A percentile compares a stretch with the other conserved stretches of the same genome.
phyloP scores from a whole-genome alignment of 257 asterid genomes.

The Solanum pinnatisectum region DNA sequence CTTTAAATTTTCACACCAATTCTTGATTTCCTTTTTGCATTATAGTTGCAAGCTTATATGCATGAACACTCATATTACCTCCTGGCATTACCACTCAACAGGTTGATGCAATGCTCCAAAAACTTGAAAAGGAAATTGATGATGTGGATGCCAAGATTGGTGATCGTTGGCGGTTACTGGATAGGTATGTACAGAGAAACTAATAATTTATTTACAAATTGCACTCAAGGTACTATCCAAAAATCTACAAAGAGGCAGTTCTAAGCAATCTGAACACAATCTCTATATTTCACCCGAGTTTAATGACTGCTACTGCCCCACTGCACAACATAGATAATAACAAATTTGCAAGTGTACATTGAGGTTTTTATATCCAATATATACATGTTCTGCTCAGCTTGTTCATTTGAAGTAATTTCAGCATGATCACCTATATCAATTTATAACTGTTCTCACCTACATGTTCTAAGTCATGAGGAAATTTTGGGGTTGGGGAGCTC shows the following conservation, averaged over 20 bases:
- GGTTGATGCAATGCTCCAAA: constrained; percentile 98
- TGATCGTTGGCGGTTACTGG: constrained; percentile 85
- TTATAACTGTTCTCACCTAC: not conserved
- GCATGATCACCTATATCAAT: not conserved
- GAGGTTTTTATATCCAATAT: not conserved
- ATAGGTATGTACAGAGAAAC: constrained; percentile 42
- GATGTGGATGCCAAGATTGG: constrained; percentile 95
- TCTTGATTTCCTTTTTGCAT: not conserved
- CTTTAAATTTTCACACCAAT: not conserved
- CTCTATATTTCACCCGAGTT: not conserved
- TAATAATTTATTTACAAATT: not conserved
- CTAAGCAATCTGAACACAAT: not conserved
- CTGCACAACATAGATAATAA: not conserved
- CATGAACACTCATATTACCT: constrained; percentile 1
- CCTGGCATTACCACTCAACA: constrained; percentile 21
- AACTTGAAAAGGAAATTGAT: constrained; percentile 95
- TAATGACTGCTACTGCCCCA: not conserved
- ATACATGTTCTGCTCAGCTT: not conserved
- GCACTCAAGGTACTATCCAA: not conserved
- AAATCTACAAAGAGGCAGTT: not conserved
- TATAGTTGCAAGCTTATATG: not conserved
- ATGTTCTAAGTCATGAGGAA: not conserved
- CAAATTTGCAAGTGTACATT: not conserved
- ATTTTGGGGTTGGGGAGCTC: not conserved
- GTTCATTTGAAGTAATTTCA: not conserved